A percentile compares a stretch with the other conserved stretches of the same genome.
Conservation (phyloP, 805 yeast genomes). For the Candida broadrunensis region DNA sequence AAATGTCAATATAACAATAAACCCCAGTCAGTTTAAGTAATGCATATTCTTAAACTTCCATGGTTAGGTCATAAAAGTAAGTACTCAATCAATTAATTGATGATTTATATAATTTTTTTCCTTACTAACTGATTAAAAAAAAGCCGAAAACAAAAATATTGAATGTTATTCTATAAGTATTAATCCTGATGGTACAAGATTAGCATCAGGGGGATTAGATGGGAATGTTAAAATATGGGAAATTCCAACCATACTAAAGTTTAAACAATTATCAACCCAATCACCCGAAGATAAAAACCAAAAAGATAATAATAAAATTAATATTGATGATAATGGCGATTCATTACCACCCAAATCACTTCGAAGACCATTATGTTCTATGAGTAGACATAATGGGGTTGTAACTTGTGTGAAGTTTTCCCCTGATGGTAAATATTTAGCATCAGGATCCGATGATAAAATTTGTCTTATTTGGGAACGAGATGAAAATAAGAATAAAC, state of each 20-base stretch:
- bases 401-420: conserved; percentile 92
- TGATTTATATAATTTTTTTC: no score
- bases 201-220: conserved; percentile 91
- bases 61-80: conserved; percentile 44
- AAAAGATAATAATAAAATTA: conserved; percentile 2
- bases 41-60: conserved; percentile 42
- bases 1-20: no score
- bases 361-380: conserved; percentile 68
- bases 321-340: neutral
- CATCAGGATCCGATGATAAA: conserved; percentile 94
- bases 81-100: conserved; percentile 10
- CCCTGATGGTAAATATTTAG: conserved; percentile 87
- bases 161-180: conserved; percentile 85
- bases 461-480: conserved; percentile 90
- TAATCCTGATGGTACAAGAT: conserved; percentile 74
- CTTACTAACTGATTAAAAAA: neutral
- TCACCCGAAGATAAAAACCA: conserved; percentile 4
- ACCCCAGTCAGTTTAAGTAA: conserved; percentile 4
- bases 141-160: conserved; percentile 74
- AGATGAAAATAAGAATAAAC: conserved; percentile 63
- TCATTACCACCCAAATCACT: conserved; percentile 19
- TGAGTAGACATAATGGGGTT: conserved; percentile 96
- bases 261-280: conserved; percentile 17
- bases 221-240: conserved; percentile 94
- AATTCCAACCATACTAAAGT: conserved; percentile 49